A percentile compares a stretch with the other conserved stretches of the same genome.
Evolutionary conservation across 306 rosid species (phyloP).

Genomic region (Quercus alba): DNA sequence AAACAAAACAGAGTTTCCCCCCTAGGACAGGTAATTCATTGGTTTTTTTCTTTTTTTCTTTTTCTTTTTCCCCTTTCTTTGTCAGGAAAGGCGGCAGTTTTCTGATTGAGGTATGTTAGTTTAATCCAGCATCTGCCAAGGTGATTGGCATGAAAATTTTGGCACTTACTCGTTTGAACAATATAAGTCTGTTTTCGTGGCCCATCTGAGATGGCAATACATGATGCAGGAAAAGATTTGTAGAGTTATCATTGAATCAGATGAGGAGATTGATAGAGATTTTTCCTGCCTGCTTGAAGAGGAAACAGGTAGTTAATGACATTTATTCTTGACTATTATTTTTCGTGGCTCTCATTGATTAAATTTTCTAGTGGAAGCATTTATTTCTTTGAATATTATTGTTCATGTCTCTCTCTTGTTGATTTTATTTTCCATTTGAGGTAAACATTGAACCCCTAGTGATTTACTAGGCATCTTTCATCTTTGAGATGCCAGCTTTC

Average conservation of each 20-base stretch:
- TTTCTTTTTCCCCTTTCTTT: conserved; percentile 8
- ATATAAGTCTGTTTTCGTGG: background rate
- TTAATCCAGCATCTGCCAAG: conserved; percentile 1
- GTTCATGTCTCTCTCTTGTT: too few species aligned
- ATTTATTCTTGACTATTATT: background rate
- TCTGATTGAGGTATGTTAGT: conserved; percentile 8
- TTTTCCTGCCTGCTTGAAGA: conserved; percentile 67
- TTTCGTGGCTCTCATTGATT: too few species aligned
- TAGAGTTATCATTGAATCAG: conserved; percentile 72
- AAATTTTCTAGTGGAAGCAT: background rate
- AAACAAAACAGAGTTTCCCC: conserved; percentile 33
- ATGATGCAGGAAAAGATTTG: conserved; percentile 51
- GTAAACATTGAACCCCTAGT: background rate
- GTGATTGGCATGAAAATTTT: conserved; percentile 2
- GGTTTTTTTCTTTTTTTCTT: background rate
- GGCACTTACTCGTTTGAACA: conserved; percentile 16
- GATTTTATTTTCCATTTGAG: background rate
- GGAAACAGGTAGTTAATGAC: conserved; percentile 53
- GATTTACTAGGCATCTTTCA: background rate
- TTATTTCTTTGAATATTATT: background rate
- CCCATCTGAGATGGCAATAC: conserved; percentile 31
- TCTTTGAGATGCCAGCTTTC: background rate
- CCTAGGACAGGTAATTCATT: conserved; percentile 40
- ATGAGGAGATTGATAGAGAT: conserved; percentile 69
- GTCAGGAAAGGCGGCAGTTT: background rate